Evolutionary conservation across 192 early-diverging fungal genomes (phyloP).

Genomic region (Chytriomyces sp.): DNA sequence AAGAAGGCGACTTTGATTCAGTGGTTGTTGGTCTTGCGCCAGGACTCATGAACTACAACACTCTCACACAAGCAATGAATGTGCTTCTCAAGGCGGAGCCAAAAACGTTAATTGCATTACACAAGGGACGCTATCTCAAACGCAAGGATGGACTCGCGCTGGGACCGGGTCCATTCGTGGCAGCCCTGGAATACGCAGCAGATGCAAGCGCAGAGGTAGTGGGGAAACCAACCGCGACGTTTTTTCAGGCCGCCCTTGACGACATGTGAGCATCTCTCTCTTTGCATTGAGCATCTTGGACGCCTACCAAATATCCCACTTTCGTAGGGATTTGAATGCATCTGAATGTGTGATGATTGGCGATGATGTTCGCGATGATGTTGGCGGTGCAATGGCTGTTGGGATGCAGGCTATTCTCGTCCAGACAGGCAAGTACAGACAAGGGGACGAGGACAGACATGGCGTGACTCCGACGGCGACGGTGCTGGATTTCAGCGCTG

Average conservation of each 20-base stretch:
- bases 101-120: slow-evolving; percentile 72
- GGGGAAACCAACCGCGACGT: slow-evolving; percentile 79
- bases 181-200: slow-evolving; percentile 80
- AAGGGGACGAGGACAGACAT: slow-evolving; percentile 69
- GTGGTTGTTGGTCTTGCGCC: slow-evolving; percentile 88
- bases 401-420: slow-evolving; percentile 67
- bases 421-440: slow-evolving; percentile 82
- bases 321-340: slow-evolving; percentile 44
- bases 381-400: slow-evolving; percentile 76
- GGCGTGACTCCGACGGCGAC: slow-evolving; percentile 52
- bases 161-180: slow-evolving; percentile 90
- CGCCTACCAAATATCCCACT: neutral
- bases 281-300: neutral
- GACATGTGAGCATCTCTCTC: slow-evolving; percentile 55
- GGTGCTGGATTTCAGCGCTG: slow-evolving; percentile 70
- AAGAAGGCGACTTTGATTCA: slow-evolving; percentile 59
- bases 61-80: slow-evolving; percentile 78
- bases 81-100: slow-evolving; percentile 62
- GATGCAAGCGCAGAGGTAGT: slow-evolving; percentile 70
- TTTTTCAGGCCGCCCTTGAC: slow-evolving; percentile 78
- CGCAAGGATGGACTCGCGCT: slow-evolving; percentile 65
- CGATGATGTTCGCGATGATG: slow-evolving; percentile 83
- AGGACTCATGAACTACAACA: slow-evolving; percentile 69
- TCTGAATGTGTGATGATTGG: slow-evolving; percentile 81
- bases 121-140: slow-evolving; percentile 81